phyloP scores from a whole-genome alignment of 495 filamentous ascomycete genomes.

The Corynascus novoguineensis region DNA sequence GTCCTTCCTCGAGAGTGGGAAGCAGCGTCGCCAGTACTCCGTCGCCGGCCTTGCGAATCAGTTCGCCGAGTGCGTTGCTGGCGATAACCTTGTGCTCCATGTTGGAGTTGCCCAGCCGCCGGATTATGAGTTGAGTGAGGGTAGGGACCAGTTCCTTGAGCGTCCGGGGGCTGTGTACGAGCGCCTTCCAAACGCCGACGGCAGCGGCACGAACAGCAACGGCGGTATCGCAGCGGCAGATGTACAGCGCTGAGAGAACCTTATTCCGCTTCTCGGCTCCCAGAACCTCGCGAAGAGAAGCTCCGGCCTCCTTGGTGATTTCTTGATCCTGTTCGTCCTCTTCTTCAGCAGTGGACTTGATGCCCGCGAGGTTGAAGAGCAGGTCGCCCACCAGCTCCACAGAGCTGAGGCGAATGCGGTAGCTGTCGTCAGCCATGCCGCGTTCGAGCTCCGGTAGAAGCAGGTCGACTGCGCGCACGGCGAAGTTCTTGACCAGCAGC shows the following conservation, averaged over 20 bases:
- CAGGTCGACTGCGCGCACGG: conserved; percentile 86
- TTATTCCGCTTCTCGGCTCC: conserved; percentile 94
- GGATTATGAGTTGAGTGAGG: conserved; percentile 88
- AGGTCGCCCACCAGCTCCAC: conserved; percentile 96
- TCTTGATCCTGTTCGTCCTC: conserved; percentile 69
- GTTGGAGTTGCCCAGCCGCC: conserved; percentile 87
- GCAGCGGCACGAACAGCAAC: conserved; percentile 86
- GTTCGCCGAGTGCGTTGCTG: conserved; percentile 89
- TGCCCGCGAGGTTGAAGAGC: conserved; percentile 95
- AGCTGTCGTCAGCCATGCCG: conserved; percentile 89
- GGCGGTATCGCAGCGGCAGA: conserved; percentile 96
- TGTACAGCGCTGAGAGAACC: conserved; percentile 89
- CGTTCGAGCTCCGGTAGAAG: conserved; percentile 92
- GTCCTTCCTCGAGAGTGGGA: conserved; percentile 86
- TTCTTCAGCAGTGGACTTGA: conserved; percentile 74
- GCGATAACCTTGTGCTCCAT: conserved; percentile 99
- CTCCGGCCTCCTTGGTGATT: conserved; percentile 73
- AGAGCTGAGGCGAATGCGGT: conserved; percentile 94
- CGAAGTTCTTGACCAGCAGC: conserved; percentile 95
- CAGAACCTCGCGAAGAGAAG: conserved; percentile 85
- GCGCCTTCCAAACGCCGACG: conserved; percentile 89
- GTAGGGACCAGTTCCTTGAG: conserved; percentile 94
- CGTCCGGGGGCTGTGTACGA: conserved; percentile 86
- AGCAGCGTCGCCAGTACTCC: conserved; percentile 81
- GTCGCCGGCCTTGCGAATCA: conserved; percentile 95